Conservation (phyloP, 345 rosid species). For the Populus nigra region DNA sequence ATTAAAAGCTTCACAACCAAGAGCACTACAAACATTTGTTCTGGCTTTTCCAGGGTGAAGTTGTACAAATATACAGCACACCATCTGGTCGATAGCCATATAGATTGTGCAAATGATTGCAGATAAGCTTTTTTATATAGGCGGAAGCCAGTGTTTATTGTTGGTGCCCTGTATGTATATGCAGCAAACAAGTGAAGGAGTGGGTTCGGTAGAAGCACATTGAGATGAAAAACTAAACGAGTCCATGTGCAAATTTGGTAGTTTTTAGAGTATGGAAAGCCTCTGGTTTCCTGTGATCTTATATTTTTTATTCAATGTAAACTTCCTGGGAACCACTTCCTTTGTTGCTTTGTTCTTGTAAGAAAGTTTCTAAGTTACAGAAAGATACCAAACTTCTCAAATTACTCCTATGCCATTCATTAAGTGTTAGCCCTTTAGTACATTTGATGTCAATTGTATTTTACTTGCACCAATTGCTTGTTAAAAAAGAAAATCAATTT, state of each 20-base stretch:
- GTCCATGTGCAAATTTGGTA: constrained; percentile 61
- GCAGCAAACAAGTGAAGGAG: constrained; percentile 17
- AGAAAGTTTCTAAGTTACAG: constrained; percentile 18
- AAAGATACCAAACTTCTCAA: neutral
- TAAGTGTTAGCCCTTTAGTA: neutral
- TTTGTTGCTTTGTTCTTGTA: constrained; percentile 33
- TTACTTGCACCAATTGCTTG: neutral
- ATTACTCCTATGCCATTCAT: neutral
- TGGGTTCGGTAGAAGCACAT: constrained; percentile 40
- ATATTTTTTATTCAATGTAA: constrained; percentile 5
- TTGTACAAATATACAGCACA: constrained; percentile 73
- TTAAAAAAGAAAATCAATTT: neutral
- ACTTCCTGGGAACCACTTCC: constrained; percentile 26
- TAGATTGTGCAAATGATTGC: constrained; percentile 40
- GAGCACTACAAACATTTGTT: constrained; percentile 33
- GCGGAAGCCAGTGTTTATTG: constrained; percentile 2
- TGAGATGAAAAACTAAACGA: constrained; percentile 42
- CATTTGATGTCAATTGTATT: neutral
- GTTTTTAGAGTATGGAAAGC: constrained; percentile 34
- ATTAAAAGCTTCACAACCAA: constrained; percentile 19
- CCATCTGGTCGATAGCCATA: constrained; percentile 29
- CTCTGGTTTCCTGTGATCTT: constrained; percentile 43
- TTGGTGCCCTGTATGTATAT: constrained; percentile 12
- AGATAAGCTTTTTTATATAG: constrained; percentile 28
- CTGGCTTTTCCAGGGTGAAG: constrained; percentile 55